A percentile compares a stretch with the other conserved stretches of the same genome.
Conservation (phyloP, 108 stramenopile species). For the Cyclotella kingstonii region DNA sequence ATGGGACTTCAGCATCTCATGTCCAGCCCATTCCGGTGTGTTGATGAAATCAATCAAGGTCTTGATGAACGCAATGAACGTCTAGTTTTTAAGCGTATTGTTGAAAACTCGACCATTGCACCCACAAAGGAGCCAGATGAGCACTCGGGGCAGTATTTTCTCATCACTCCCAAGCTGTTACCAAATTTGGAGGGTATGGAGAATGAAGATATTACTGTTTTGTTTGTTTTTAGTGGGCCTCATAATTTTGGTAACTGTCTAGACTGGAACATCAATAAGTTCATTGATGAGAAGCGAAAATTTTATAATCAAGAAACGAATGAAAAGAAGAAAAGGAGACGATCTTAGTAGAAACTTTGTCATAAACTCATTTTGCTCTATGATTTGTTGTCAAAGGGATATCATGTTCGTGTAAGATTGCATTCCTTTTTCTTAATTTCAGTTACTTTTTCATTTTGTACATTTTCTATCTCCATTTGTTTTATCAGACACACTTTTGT, state of each 20-base stretch:
- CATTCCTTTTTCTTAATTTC: too few species aligned
- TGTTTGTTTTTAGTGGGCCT: constrained; percentile 90
- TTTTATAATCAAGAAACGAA: constrained; percentile 11
- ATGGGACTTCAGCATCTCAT: constrained; percentile 97
- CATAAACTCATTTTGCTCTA: too few species aligned
- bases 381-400: too few species aligned
- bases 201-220: constrained; percentile 85
- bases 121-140: constrained; percentile 39
- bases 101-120: constrained; percentile 73
- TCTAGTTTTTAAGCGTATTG: constrained; percentile 91
- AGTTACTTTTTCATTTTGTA: too few species aligned
- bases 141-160: constrained; percentile 91
- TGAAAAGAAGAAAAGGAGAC: constrained; percentile 17
- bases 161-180: constrained; percentile 97
- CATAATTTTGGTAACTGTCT: constrained; percentile 34
- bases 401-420: too few species aligned
- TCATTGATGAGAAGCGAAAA: constrained; percentile 28
- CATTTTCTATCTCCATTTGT: too few species aligned
- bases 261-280: constrained; percentile 53
- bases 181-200: constrained; percentile 94
- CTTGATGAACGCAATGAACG: constrained; percentile 96
- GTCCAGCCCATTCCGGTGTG: constrained; percentile 92
- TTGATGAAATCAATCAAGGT: constrained; percentile 99
- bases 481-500: too few species aligned
- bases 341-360: constrained; percentile 7